Evolutionary conservation across 179 eudicot species (phyloP), one percentile per base, ranked within the genome.

Genomic region (Silene coronaria): DNA sequence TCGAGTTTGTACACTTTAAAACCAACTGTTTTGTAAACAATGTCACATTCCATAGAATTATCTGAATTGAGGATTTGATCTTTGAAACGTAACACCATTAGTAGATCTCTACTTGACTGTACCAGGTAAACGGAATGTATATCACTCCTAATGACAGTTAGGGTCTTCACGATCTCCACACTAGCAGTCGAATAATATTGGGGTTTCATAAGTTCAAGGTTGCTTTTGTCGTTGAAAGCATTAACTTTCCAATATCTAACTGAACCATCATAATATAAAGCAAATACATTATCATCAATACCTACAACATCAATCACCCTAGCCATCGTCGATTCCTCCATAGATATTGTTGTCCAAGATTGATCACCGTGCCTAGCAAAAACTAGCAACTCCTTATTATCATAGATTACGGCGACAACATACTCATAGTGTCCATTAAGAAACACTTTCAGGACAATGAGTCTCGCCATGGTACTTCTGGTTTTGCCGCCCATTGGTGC

Each of bases 341-440:
- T 4, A 0, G 34, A 30, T 30, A 1, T 30, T 30, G 34, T 30
- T 30, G 6, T 2, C n/a, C n/a, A n/a, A n/a, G n/a, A n/a, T n/a
- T n/a, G n/a, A n/a, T n/a, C n/a, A n/a, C n/a, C n/a, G n/a, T 53
- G 61, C 60, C 61, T 70, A 9, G 74, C 74, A 23, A 70, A 46
- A 24, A 22, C 74, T 24, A 48, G 27, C 14, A 5, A 30, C 34
- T 30, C 2, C 6, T 3, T 0, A 12, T 34, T 24, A 2, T 46
- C 19, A 26, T 53, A 23, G 2, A 45, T 11, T 51, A 70, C 12
- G 8, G 26, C 10, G 22, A 70, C 3, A 51, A 70, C 32, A 34
- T 21, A 70, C 27, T 45, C 60, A 22, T 32, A 2, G 3, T 21
- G 46, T 11, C 45, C 28, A 69, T 26, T 13, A 38, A 2, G 58